Percentiles rank a stretch among this genome's conserved stretches.
Evolutionary conservation across 139 green algal species (phyloP).

Genomic region (Yamagishiella unicocca): DNA sequence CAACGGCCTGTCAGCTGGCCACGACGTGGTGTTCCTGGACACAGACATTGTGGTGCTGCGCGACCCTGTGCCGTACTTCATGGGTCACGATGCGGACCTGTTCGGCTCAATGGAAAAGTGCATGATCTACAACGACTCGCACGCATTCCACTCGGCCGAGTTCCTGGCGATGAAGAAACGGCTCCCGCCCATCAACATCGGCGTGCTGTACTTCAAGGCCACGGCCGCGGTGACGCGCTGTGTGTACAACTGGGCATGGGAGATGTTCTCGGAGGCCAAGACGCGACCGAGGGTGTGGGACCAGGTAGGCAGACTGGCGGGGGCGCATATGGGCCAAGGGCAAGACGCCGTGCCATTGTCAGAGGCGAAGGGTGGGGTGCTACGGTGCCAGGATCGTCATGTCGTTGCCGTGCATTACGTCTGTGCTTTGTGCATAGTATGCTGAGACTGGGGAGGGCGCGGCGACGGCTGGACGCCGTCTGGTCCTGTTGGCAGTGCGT

Average conservation of each 20-base stretch:
- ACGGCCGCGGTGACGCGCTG: conserved; percentile 19
- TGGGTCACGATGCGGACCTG: not conserved
- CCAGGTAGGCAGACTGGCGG: conserved; percentile 12
- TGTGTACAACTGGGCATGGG: conserved; percentile 42
- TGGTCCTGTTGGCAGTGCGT: too few species aligned
- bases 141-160: not conserved
- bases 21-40: conserved; percentile 45
- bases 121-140: not conserved
- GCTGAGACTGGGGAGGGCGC: too few species aligned
- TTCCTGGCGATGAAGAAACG: not conserved
- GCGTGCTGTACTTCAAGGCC: conserved; percentile 49
- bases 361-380: too few species aligned
- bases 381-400: too few species aligned
- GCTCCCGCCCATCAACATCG: conserved; percentile 36
- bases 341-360: too few species aligned
- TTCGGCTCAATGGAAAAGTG: conserved; percentile 37
- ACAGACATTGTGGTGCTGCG: conserved; percentile 27
- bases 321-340: too few species aligned
- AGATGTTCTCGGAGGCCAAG: conserved; percentile 28
- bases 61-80: conserved; percentile 36
- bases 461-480: too few species aligned
- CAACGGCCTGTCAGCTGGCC: conserved; percentile 30
- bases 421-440: too few species aligned
- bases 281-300: conserved; percentile 25
- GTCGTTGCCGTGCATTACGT: too few species aligned